These are phyloP conservation scores for Barnettozyma vustinii DNA, from an alignment of 805 yeast genomes.

Conservation along the genomic window DNA sequence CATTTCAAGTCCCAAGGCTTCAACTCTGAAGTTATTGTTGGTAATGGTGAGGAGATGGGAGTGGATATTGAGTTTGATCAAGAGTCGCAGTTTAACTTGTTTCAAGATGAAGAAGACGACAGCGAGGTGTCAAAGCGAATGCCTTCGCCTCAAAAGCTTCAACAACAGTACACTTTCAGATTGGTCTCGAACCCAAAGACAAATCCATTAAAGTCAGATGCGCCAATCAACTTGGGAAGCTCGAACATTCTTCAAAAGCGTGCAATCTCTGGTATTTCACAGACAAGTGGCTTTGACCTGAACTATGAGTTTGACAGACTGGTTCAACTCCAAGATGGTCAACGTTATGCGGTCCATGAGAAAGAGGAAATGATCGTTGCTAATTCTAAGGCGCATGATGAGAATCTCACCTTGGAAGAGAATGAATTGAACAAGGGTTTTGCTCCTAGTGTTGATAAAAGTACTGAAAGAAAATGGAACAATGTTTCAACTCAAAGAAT, in stretches of 20 bases:
- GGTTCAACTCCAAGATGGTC: constrained; percentile 14
- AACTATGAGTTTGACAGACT: constrained; percentile 20
- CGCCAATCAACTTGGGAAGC: background rate
- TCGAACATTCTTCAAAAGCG: background rate
- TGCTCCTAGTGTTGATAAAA: constrained; percentile 8
- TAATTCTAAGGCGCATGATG: background rate
- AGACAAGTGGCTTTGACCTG: constrained; percentile 14
- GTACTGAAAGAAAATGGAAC: background rate
- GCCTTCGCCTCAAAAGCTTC: background rate
- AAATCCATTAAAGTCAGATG: constrained; percentile 1
- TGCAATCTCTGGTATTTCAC: constrained; percentile 13
- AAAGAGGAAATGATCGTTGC: constrained; percentile 15
- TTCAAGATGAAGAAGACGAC: constrained; percentile 1
- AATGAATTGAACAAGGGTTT: background rate
- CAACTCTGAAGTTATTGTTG: constrained; percentile 16
- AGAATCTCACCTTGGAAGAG: background rate
- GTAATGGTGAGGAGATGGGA: constrained; percentile 17
- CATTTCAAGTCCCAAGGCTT: constrained; percentile 17
- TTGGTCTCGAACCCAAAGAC: constrained; percentile 1
- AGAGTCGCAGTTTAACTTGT: constrained; percentile 9
- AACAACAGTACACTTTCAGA: constrained; percentile 3
- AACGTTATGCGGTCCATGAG: constrained; percentile 14
- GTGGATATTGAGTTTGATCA: constrained; percentile 21
- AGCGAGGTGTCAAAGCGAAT: background rate
- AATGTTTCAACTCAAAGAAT: background rate